phyloP scores from a whole-genome alignment of 768 basidiomycete genomes.

The Coprinopsis marcescibilis region DNA sequence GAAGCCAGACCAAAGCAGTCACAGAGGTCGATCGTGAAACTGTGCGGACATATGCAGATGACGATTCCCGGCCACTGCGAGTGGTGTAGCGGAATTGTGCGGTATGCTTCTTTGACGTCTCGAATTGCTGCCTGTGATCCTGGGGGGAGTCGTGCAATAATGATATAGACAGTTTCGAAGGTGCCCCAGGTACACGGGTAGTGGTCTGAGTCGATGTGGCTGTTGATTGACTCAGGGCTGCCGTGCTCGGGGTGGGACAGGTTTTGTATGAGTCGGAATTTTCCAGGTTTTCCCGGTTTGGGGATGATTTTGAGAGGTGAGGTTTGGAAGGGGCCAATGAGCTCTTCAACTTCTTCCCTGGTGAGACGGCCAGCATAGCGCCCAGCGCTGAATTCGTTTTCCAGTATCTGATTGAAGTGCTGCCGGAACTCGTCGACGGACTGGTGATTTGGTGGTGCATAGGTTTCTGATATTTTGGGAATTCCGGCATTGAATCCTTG shows the following conservation, averaged over 20 bases:
- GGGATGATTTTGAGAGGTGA: conserved; percentile 32
- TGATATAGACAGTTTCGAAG: conserved; percentile 25
- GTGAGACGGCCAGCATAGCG: conserved; percentile 30
- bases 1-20: conserved; percentile 23
- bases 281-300: conserved; percentile 26
- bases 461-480: conserved; percentile 20
- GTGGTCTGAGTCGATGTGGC: conserved; percentile 23
- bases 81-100: conserved; percentile 24
- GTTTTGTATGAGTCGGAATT: conserved; percentile 33
- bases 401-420: conserved; percentile 16
- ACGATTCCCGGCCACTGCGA: conserved; percentile 35
- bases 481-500: too few relatives aligned
- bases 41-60: conserved; percentile 17
- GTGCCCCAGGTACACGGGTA: conserved; percentile 42
- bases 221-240: conserved; percentile 27
- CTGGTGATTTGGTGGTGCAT: conserved; percentile 26
- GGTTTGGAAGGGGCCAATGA: conserved; percentile 34
- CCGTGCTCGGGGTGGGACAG: conserved; percentile 24
- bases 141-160: conserved; percentile 28
- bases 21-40: conserved; percentile 23
- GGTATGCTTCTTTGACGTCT: conserved; percentile 39
- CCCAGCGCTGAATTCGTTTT: conserved; percentile 18
- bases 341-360: conserved; percentile 15
- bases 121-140: conserved; percentile 32
- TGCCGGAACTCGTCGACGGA: conserved; percentile 12